Base-by-base conservation (phyloP, 1,284 basidiomycete species). In the Leccinum angustisporum region DNA sequence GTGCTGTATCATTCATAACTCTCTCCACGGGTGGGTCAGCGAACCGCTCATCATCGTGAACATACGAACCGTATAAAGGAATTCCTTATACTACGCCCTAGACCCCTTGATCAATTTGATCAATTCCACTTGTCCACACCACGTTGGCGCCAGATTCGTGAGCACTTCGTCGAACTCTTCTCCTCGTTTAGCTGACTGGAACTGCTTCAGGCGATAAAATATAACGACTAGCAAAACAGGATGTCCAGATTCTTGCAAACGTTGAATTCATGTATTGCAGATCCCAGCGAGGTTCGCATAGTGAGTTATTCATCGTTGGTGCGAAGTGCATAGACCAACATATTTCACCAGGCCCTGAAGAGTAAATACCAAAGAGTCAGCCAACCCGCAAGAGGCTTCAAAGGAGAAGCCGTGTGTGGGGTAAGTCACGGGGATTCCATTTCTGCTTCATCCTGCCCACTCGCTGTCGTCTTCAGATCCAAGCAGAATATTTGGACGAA, bases 401-500 rank as follows among this genome's bases (percentile, higher is more conserved):
- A 61, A 31, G 69, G 63, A 11, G 59, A 43, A 11, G 66, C 65
- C 5, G 54, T 71, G 25, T 63, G 58, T 4, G 72, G 72, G 21
- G 70, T 72, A 43, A 52, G 70, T 54, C 13, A 25, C 21, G 2
- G 25, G 18, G 18, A 34, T 13, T 1, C 5, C 10, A 14, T n/a
- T 21, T 11, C 13, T 27, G 30, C 30, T 53, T n/a, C 27, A 14
- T 36, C 48, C n/a, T 31, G 27, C 27, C 56, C 21, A 48, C 36
- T 52, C 48, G 14, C 6, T 9, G 36, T 52, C 11, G 21, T 18
- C n/a, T 33, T 40, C 57, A 73, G 72, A 18, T 61, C 46, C 61
- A 62, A 50, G 70, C 71, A 7, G 63, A 72, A 62, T 71, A 68
- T 38, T n/a, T 71, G 50, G 72, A 72, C 33, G 68, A 74, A 8